Percentiles rank a stretch among this genome's conserved stretches.
These are phyloP conservation scores for Penicillium diatomitis DNA, from an alignment of 495 filamentous ascomycete genomes.

Conservation along the genomic window DNA sequence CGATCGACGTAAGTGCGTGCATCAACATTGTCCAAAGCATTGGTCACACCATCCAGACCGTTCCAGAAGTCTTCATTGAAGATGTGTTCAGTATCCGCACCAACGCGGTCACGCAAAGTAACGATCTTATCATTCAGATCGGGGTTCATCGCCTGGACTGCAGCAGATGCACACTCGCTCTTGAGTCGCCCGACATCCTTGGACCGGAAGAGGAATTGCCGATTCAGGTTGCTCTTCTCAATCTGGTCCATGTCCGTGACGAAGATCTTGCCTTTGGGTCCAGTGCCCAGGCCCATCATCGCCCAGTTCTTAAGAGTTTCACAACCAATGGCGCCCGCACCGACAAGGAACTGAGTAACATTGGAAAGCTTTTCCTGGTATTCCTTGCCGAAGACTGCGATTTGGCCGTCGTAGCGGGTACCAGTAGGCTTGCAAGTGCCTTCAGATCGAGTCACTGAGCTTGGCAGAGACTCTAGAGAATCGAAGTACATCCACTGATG, in stretches of 20 bases:
- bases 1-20: conserved; percentile 96
- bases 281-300: conserved; percentile 90
- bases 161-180: conserved; percentile 87
- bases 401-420: conserved; percentile 90
- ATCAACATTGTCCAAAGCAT: conserved; percentile 96
- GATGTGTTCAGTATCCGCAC: conserved; percentile 84
- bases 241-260: conserved; percentile 98
- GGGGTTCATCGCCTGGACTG: conserved; percentile 90
- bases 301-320: conserved; percentile 99
- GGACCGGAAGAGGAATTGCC: conserved; percentile 91
- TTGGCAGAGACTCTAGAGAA: conserved; percentile 86
- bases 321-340: conserved; percentile 95
- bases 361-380: conserved; percentile 91
- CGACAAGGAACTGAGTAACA: conserved; percentile 85
- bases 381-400: conserved; percentile 89
- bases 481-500: conserved; percentile 96
- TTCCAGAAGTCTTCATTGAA: conserved; percentile 96
- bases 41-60: conserved; percentile 83
- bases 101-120: conserved; percentile 79
- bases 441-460: conserved; percentile 63
- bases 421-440: conserved; percentile 76
- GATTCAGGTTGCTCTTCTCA: conserved; percentile 97
- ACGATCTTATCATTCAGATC: conserved; percentile 79
- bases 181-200: conserved; percentile 95
- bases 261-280: conserved; percentile 76